Evolutionary conservation across 2,329 filamentous ascomycete species (phyloP).

Genomic region (Pseudogymnoascus sp.): DNA sequence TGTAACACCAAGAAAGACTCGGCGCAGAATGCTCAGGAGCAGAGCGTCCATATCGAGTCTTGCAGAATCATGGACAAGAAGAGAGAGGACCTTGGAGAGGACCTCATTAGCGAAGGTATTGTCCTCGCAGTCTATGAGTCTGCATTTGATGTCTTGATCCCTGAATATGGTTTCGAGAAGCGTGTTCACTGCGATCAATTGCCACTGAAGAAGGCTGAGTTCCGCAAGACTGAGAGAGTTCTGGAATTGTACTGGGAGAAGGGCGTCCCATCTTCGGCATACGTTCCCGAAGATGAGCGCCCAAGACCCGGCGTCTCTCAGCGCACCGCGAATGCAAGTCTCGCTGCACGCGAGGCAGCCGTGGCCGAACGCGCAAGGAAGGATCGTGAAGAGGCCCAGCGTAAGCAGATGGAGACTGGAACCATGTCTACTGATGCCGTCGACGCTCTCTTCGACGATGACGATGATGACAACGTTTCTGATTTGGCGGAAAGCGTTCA

Average conservation of each 20-base stretch:
- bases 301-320: constrained; percentile 73
- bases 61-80: constrained; percentile 94
- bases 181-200: constrained; percentile 97
- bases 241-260: constrained; percentile 99
- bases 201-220: constrained; percentile 98
- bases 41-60: constrained; percentile 96
- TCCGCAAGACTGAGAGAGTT: constrained; percentile 89
- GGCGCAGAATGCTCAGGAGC: constrained; percentile 92
- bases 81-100: constrained; percentile 76
- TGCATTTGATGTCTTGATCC: constrained; percentile 95
- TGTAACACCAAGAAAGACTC: constrained; percentile 99
- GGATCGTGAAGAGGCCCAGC: constrained; percentile 83
- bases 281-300: constrained; percentile 92
- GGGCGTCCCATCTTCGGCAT: constrained; percentile 91
- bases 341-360: constrained; percentile 72
- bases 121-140: constrained; percentile 97
- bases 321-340: constrained; percentile 66
- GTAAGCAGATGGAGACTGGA: constrained; percentile 89
- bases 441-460: constrained; percentile 92
- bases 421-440: constrained; percentile 90
- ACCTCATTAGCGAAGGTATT: constrained; percentile 91
- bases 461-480: constrained; percentile 73
- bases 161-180: constrained; percentile 98
- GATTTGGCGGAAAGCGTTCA: constrained; percentile 88
- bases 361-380: constrained; percentile 73